These are phyloP conservation scores for Citrus hindsii DNA, from an alignment of 345 rosid species.

Conservation along the genomic window DNA sequence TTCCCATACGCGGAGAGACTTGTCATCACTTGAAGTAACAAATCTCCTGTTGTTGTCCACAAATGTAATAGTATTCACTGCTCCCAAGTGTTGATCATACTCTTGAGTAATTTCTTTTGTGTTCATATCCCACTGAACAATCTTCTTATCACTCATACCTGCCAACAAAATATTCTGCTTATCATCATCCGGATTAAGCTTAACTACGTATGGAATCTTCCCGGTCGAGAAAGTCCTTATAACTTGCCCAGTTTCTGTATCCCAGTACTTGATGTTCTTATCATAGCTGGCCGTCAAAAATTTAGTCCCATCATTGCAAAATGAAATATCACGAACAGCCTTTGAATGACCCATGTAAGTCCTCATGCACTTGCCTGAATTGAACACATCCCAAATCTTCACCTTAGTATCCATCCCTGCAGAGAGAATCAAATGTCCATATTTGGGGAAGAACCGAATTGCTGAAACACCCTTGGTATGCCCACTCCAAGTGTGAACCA, in stretches of 20 bases:
- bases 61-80: constrained; percentile 94
- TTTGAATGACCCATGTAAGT: constrained; percentile 97
- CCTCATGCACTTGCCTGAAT: constrained; percentile 97
- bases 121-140: constrained; percentile 99
- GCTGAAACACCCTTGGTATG: constrained; percentile 86
- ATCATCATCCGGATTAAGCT: constrained; percentile 90
- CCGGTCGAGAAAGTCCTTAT: constrained; percentile 88
- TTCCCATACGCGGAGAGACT: constrained; percentile 98
- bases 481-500: constrained; percentile 89
- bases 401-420: constrained; percentile 97
- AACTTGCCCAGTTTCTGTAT: constrained; percentile 94
- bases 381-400: constrained; percentile 98
- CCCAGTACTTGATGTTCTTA: constrained; percentile 97
- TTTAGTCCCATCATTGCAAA: constrained; percentile 91
- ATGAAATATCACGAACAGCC: constrained; percentile 93
- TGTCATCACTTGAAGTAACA: constrained; percentile 97
- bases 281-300: constrained; percentile 93
- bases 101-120: constrained; percentile 84
- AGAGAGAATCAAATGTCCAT: constrained; percentile 96
- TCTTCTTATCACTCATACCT: constrained; percentile 99
- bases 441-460: constrained; percentile 87
- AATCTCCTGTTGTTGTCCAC: constrained; percentile 94
- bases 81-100: constrained; percentile 88
- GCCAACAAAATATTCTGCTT: constrained; percentile 95
- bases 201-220: constrained; percentile 89